phyloP scores from a whole-genome alignment of 2,329 filamentous ascomycete genomes.

The Hypoxylon sp. region DNA sequence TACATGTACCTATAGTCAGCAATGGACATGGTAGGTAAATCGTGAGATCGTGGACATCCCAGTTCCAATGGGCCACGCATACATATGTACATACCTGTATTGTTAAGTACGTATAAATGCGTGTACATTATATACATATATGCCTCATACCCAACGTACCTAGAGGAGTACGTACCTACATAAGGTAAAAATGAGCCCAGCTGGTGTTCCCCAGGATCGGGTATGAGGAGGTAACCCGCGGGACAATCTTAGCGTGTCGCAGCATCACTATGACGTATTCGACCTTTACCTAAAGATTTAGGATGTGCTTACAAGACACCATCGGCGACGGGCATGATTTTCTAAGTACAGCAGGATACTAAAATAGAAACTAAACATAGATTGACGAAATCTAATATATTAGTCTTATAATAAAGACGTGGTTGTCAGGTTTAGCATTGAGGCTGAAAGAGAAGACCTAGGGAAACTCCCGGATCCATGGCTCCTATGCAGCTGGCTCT shows the following conservation, averaged over 20 bases:
- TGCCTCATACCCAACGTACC: too few species aligned
- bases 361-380: background rate
- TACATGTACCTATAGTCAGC: background rate
- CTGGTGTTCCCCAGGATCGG: too few species aligned
- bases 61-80: too few species aligned
- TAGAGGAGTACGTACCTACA: too few species aligned
- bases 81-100: too few species aligned
- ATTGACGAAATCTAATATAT: background rate
- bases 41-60: too few species aligned
- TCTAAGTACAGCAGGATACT: background rate
- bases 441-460: constrained; percentile 26
- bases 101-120: too few species aligned
- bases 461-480: constrained; percentile 26
- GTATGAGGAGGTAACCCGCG: too few species aligned
- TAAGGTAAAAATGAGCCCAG: too few species aligned
- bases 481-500: constrained; percentile 9
- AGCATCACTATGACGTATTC: constrained; percentile 38
- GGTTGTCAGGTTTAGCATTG: constrained; percentile 33
- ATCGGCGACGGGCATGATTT: background rate
- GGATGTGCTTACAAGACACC: background rate
- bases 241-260: too few species aligned
- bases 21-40: too few species aligned
- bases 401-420: background rate
- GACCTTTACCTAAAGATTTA: background rate
- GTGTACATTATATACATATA: too few species aligned